These are phyloP conservation scores for Ilyonectria robusta DNA, from an alignment of 2,329 filamentous ascomycete species.

Conservation along the genomic window DNA sequence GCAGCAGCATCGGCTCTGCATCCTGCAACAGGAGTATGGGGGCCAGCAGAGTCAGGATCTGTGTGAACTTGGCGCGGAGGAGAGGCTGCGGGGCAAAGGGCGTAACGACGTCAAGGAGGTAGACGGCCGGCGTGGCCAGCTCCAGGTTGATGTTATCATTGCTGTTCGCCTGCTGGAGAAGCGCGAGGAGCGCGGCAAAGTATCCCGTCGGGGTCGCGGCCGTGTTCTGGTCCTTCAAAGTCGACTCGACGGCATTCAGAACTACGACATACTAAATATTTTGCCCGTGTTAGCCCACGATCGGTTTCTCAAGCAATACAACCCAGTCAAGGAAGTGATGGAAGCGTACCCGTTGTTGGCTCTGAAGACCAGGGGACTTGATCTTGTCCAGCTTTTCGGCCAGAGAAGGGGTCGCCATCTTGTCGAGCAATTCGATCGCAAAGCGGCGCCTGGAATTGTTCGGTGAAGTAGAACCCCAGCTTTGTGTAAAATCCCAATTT, in stretches of 20 bases:
- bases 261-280: constrained; percentile 81
- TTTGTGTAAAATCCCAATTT: constrained; percentile 47
- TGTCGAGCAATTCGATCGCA: constrained; percentile 49
- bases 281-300: constrained; percentile 13
- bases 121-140: constrained; percentile 88
- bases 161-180: constrained; percentile 83
- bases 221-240: constrained; percentile 88
- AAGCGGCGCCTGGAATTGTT: constrained; percentile 46
- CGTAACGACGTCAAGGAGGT: constrained; percentile 93
- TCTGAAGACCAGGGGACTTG: constrained; percentile 95
- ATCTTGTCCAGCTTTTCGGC: constrained; percentile 98
- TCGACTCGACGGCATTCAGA: constrained; percentile 92
- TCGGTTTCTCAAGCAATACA: constrained; percentile 10
- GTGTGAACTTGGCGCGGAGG: constrained; percentile 93
- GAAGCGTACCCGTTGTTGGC: constrained; percentile 84
- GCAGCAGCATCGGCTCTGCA: constrained; percentile 87
- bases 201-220: constrained; percentile 90
- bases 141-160: constrained; percentile 83
- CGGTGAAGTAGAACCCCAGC: constrained; percentile 44
- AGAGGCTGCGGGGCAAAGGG: constrained; percentile 87
- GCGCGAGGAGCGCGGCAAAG: constrained; percentile 92
- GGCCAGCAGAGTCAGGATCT: constrained; percentile 89
- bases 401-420: constrained; percentile 68
- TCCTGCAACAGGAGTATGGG: constrained; percentile 85
- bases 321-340: constrained; percentile 16